Base-by-base conservation (phyloP, 129 eudicot genomes). In the Gnaphalium uliginosum region DNA sequence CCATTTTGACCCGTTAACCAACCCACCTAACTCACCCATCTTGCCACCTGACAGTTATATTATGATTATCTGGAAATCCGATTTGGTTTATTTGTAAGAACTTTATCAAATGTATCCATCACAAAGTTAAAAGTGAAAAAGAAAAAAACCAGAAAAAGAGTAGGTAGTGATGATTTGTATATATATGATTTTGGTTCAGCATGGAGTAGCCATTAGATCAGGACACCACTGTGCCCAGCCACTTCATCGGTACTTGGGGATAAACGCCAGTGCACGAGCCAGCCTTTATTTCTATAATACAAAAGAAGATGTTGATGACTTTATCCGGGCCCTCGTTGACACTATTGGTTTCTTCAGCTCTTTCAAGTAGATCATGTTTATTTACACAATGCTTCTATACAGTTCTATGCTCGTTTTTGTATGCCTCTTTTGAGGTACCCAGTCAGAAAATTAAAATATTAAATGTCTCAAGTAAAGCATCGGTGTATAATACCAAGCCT, bases 211-310 rank as follows among this genome's bases (percentile, higher is more conserved):
- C n/a, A 89, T 95, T 75, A 87, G 99, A 82, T 95, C 99, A 2
- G 99, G 99, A 2, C 97, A 95, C 86, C 99, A 95, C 68, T 95
- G 99, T 85, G 99, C 99, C 6, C 99, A 95, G 81, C 97, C 99
- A 33, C 97, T 95, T 54, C 99, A 95, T 73, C 92, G 96, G n/a
- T 76, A 81, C 78, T 62, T 91, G 77, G 99, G 96, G 72, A 88
- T 89, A 69, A 89, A 85, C 54, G 94, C 99, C 13, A 95, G 97
- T 58, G 99, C 99, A 8, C 90, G 97, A 1, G 99, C 97, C 58
- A 95, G 99, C 81, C 88, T 95, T 29, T 83, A 95, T 83, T 91
- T 95, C 87, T 95, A 95, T 82, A 95, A 95, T 86, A 95, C 99
- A 8, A 95, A 84, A 56, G 92, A 95, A 73, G 99, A 95, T 48